Conservation (phyloP, 345 rosid species). For the Populus pruinosa region DNA sequence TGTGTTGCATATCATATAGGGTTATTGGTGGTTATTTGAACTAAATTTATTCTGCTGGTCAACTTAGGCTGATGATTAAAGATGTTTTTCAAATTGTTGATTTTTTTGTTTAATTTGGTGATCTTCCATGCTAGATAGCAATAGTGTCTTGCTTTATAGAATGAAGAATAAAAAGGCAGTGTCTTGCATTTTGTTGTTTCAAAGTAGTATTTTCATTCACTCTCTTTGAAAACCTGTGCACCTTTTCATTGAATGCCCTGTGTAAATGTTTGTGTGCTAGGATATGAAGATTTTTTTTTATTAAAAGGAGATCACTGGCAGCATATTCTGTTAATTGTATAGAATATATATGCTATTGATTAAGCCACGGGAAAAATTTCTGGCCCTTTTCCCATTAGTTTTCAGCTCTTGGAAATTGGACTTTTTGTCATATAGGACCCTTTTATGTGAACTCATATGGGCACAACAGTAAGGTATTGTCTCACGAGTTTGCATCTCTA, state of each 20-base stretch:
- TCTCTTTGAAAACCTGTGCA: not conserved
- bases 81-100: not conserved
- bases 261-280: not conserved
- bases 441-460: not conserved
- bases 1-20: not conserved
- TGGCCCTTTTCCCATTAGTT: not conserved
- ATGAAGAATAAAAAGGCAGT: too few species aligned
- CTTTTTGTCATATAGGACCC: not conserved
- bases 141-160: too few species aligned
- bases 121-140: not conserved
- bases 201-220: not conserved
- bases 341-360: not conserved
- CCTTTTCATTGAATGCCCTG: not conserved
- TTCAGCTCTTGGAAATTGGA: not conserved
- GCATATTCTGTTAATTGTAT: not conserved
- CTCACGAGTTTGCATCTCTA: not conserved
- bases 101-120: not conserved
- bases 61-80: not conserved
- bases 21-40: not conserved
- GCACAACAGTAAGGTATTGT: not conserved
- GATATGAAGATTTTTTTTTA: not conserved
- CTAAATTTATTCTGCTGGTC: too few species aligned
- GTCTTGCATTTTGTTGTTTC: not conserved
- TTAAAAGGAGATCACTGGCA: not conserved
- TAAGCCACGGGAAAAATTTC: not conserved